Evolutionary conservation across 2,329 filamentous ascomycete species (phyloP).

Genomic region (Thyridium curvatum): DNA sequence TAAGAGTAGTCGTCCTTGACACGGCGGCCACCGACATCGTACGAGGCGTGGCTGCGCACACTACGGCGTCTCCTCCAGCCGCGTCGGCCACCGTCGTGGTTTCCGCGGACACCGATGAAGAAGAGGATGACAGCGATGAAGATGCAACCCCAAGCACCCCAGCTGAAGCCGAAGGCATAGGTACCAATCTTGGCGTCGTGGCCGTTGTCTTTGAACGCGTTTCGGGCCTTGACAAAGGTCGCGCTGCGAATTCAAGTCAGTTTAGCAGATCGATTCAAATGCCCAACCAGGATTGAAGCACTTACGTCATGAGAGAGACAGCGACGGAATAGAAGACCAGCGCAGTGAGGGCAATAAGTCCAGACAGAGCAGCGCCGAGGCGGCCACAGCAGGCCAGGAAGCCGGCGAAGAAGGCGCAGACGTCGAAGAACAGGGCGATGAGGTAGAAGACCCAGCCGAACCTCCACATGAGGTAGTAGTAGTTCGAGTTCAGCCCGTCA

Average conservation of each 20-base stretch:
- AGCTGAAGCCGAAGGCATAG: constrained; percentile 72
- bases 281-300: no score
- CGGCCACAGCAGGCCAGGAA: constrained; percentile 66
- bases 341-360: constrained; percentile 49
- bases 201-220: constrained; percentile 52
- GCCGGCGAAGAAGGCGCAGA: constrained; percentile 59
- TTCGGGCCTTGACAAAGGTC: constrained; percentile 62
- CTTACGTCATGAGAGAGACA: constrained; percentile 71
- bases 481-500: constrained; percentile 40
- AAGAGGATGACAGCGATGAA: constrained; percentile 63
- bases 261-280: no score
- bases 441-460: constrained; percentile 93
- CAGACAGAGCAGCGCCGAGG: constrained; percentile 62
- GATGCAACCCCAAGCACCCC: constrained; percentile 63
- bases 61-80: constrained; percentile 41
- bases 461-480: constrained; percentile 79
- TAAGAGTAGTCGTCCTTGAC: constrained; percentile 67
- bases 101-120: constrained; percentile 52
- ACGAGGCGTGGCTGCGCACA: constrained; percentile 46
- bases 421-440: constrained; percentile 74
- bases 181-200: constrained; percentile 55
- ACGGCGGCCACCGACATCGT: constrained; percentile 48
- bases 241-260: constrained; percentile 26
- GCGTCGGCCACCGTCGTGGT: constrained; percentile 29
- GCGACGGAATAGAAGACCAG: constrained; percentile 64